Evolutionary conservation across 768 basidiomycete species (phyloP).

Genomic region (Boletus insuetus): DNA sequence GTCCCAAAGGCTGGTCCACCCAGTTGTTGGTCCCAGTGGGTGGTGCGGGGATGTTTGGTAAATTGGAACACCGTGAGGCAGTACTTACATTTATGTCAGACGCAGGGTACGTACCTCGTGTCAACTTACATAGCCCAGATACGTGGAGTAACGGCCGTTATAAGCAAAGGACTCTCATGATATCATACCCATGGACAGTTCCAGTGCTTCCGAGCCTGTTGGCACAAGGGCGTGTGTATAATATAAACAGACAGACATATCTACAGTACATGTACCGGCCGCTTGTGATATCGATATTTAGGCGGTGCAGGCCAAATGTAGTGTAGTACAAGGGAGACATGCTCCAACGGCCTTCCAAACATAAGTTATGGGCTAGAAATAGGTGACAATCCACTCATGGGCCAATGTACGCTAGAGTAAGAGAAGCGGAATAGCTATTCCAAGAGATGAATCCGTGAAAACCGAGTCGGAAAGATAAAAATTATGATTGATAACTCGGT

Average conservation of each 20-base stretch:
- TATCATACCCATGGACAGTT: not conserved
- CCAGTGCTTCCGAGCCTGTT: not conserved
- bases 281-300: conserved; percentile 1
- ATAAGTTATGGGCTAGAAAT: conserved; percentile 25
- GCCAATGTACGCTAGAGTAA: not conserved
- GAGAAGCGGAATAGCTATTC: not conserved
- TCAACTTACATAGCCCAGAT: not conserved
- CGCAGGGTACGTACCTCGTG: conserved; percentile 8
- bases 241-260: not conserved
- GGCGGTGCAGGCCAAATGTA: conserved; percentile 5
- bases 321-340: conserved; percentile 16
- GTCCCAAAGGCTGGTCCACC: not conserved
- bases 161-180: not conserved
- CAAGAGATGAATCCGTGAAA: not conserved
- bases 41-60: not conserved
- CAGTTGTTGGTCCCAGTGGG: conserved; percentile 7
- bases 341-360: conserved; percentile 6
- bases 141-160: conserved; percentile 1
- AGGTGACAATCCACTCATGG: conserved; percentile 2
- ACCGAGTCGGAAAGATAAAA: not conserved
- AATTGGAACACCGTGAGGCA: conserved; percentile 3
- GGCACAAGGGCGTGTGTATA: not conserved
- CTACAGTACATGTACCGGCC: not conserved
- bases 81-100: conserved; percentile 5
- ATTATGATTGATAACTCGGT: conserved; percentile 18